Evolutionary conservation across 1,139 yeast species (phyloP), one percentile per base, ranked within the genome.

Genomic region (Pneumocystis sp.): DNA sequence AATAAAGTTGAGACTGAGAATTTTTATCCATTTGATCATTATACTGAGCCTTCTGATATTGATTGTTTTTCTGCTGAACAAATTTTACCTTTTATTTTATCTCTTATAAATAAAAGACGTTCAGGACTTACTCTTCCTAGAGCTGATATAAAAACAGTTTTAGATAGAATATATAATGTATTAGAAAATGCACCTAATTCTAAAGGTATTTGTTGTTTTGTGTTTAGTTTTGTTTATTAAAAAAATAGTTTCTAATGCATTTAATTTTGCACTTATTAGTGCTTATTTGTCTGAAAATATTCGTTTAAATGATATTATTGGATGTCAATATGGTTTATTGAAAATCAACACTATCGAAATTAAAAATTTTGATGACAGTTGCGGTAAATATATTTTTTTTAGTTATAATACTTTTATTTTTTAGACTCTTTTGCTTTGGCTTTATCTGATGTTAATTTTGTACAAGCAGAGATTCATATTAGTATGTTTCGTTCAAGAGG

Each of bases 91-190:
- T 85, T 84, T 70, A 79, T 90, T 0, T 77, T 89, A 67, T 83
- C 85, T 0, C 77, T 85, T 64, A 83, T 91, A 63, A 81, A 84
- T 67, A 77, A 79, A 29, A 79, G 80, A 64, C 82, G 81, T 66
- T 87, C 95, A 0, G 74, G 87, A 12, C 77, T 82, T 8, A 76
- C 74, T 61, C 69, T 75, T 64, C 71, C 72, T 12, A 83, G 86
- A 69, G 83, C 84, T 19, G 96, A 91, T 67, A 76, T 89, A 63
- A 89, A 90, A 69, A 78, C 78, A 19, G 83, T 87, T 0, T 76
- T 93, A 56, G 97, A 91, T 69, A 82, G 79, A 59, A 80, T 91
- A 63, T 83, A 84, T 69, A 89, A 85, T 21, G 86, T 86, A 0
- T 75, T 90, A 40, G 96, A 95, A 50, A 50, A 29, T 12, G 5